Evolutionary conservation across 2,329 filamentous ascomycete genomes (phyloP).

Genomic region (Metarhizium humberi): DNA sequence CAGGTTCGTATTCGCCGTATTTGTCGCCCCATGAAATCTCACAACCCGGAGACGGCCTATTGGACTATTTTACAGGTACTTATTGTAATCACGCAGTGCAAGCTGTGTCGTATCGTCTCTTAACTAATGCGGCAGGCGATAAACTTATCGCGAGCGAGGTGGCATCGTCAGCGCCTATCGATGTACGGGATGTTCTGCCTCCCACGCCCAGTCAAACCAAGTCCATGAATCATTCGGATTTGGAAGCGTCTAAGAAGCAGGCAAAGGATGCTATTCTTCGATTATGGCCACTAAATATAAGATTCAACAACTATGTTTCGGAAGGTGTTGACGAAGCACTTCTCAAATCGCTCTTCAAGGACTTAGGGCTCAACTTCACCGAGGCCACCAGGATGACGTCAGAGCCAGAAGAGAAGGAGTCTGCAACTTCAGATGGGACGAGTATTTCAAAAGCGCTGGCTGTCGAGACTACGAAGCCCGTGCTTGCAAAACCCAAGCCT

Average conservation of each 20-base stretch:
- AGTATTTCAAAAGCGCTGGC: neutral
- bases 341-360: conserved; percentile 56
- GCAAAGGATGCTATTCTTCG: conserved; percentile 60
- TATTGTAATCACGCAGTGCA: neutral
- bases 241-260: conserved; percentile 39
- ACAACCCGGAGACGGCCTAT: neutral
- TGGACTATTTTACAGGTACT: neutral
- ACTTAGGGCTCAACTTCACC: conserved; percentile 50
- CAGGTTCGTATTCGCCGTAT: conserved; percentile 43
- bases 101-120: neutral
- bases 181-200: neutral
- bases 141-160: neutral
- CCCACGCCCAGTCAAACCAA: neutral
- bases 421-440: neutral
- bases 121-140: neutral
- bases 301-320: conserved; percentile 62
- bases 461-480: neutral
- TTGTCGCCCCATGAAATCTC: conserved; percentile 38
- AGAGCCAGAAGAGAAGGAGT: neutral
- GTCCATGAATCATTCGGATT: neutral
- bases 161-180: neutral
- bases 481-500: neutral
- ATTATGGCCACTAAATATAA: conserved; percentile 57
- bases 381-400: neutral
- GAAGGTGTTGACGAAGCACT: conserved; percentile 61